Percentiles rank a stretch among this genome's conserved stretches.
Evolutionary conservation across 2,329 filamentous ascomycete genomes (phyloP).

Genomic region (Penicillium crustosum): DNA sequence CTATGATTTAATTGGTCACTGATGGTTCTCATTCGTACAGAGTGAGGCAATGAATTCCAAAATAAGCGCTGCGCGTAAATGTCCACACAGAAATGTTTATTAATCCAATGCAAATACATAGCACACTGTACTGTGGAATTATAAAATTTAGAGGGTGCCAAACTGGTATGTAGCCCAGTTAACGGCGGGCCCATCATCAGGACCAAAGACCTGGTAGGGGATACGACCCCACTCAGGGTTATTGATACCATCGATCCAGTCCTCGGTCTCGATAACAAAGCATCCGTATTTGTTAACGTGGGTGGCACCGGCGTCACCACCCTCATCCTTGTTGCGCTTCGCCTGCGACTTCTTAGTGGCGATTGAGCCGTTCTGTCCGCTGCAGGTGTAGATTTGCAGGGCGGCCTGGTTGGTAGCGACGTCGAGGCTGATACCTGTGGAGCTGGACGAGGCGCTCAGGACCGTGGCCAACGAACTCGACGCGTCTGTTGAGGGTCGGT

Average conservation of each 20-base stretch:
- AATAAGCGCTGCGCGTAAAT: not conserved
- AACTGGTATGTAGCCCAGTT: slow-evolving; percentile 49
- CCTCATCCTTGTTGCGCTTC: slow-evolving; percentile 55
- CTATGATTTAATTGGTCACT: not conserved
- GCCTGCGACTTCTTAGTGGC: slow-evolving; percentile 44
- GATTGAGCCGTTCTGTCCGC: slow-evolving; percentile 66
- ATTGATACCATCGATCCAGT: slow-evolving; percentile 93
- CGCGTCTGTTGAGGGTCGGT: slow-evolving; percentile 41
- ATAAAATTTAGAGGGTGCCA: slow-evolving; percentile 35
- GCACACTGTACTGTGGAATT: not conserved
- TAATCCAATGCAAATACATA: not conserved
- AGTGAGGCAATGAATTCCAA: not conserved
- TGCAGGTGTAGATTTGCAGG: slow-evolving; percentile 85
- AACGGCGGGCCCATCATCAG: slow-evolving; percentile 40
- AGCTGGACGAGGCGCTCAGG: slow-evolving; percentile 64
- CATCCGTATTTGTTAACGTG: slow-evolving; percentile 70
- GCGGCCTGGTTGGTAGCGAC: slow-evolving; percentile 81
- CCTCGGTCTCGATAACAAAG: slow-evolving; percentile 86
- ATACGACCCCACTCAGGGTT: slow-evolving; percentile 79
- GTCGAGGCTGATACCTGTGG: slow-evolving; percentile 79
- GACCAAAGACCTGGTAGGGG: slow-evolving; percentile 43
- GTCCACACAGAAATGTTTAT: not conserved
- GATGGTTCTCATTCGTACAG: not conserved
- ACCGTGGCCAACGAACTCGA: slow-evolving; percentile 43
- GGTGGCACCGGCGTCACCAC: slow-evolving; percentile 49